Evolutionary conservation across 2,329 filamentous ascomycete species (phyloP).

Genomic region (Aspergillus pseudonomiae): DNA sequence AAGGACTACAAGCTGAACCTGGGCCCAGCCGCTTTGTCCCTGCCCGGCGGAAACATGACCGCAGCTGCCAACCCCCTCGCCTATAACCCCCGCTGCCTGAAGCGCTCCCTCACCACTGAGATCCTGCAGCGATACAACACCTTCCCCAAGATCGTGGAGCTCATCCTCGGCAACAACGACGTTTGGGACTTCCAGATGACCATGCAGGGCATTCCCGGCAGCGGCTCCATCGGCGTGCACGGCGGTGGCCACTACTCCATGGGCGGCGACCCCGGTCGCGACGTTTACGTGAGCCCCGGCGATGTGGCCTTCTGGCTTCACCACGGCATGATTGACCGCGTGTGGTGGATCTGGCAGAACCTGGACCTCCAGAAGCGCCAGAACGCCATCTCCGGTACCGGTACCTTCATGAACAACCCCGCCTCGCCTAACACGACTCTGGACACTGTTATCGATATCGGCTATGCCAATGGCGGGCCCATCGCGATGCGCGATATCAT

Average conservation of each 20-base stretch:
- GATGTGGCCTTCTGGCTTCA: conserved; percentile 55
- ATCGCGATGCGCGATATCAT: conserved; percentile 44
- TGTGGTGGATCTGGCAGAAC: conserved; percentile 57
- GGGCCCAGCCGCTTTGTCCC: conserved; percentile 10
- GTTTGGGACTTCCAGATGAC: conserved; percentile 39
- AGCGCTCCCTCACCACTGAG: conserved; percentile 29
- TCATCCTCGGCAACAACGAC: conserved; percentile 26
- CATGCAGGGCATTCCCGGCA: conserved; percentile 43
- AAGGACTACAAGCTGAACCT: conserved; percentile 18
- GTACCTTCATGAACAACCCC: conserved; percentile 49
- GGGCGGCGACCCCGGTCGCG: conserved; percentile 50
- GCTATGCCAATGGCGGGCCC: conserved; percentile 35
- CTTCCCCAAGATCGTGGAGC: conserved; percentile 24
- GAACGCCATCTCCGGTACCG: conserved; percentile 46
- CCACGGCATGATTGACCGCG: conserved; percentile 52
- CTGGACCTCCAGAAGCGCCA: conserved; percentile 41
- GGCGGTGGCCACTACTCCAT: conserved; percentile 52
- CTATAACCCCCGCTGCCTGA: conserved; percentile 37
- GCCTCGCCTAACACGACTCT: conserved; percentile 50
- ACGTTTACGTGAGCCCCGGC: conserved; percentile 49
- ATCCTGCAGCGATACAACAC: conserved; percentile 26
- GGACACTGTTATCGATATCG: conserved; percentile 47
- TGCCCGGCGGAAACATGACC: conserved; percentile 11
- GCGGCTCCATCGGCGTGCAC: conserved; percentile 45
- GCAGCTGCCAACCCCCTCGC: conserved; percentile 17